phyloP scores from a whole-genome alignment of 2,329 filamentous ascomycete species.

The Dissoconium aciculare region DNA sequence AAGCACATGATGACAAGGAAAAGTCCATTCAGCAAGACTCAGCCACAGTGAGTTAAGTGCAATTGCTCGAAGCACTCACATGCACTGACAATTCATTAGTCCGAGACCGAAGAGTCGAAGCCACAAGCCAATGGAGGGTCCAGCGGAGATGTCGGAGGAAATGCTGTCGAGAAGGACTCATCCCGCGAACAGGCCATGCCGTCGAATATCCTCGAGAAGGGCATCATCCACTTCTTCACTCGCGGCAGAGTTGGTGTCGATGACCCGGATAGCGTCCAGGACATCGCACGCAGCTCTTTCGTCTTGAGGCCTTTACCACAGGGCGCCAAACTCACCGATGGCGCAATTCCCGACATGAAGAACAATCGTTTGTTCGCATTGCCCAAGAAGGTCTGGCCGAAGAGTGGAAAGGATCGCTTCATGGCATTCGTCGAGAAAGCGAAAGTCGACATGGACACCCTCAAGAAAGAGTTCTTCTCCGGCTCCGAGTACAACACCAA shows the following conservation, averaged over 20 bases:
- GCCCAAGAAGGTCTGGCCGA: conserved; percentile 72
- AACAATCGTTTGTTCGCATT: conserved; percentile 61
- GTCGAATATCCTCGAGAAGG: conserved; percentile 64
- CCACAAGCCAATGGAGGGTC: conserved; percentile 8
- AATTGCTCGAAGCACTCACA: conserved; percentile 2
- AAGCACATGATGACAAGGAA: conserved; percentile 4
- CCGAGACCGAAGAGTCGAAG: conserved; percentile 2
- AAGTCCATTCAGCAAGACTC: no score
- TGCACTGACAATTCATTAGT: conserved; percentile 1
- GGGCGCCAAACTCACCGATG: conserved; percentile 51
- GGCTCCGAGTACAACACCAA: conserved; percentile 59
- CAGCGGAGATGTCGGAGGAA: conserved; percentile 8
- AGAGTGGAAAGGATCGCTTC: conserved; percentile 52
- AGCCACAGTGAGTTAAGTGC: no score
- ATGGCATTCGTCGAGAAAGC: conserved; percentile 74
- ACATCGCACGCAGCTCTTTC: conserved; percentile 66
- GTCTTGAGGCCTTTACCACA: conserved; percentile 57
- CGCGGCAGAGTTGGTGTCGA: conserved; percentile 61
- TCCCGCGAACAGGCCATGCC: conserved; percentile 38
- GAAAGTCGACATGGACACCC: conserved; percentile 46
- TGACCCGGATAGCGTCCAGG: conserved; percentile 51
- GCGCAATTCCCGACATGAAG: conserved; percentile 39
- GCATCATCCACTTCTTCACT: conserved; percentile 82
- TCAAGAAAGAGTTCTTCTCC: conserved; percentile 59
- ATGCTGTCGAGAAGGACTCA: conserved; percentile 36